Conservation (phyloP, 495 filamentous ascomycete species). For the Penicillium silybi region DNA sequence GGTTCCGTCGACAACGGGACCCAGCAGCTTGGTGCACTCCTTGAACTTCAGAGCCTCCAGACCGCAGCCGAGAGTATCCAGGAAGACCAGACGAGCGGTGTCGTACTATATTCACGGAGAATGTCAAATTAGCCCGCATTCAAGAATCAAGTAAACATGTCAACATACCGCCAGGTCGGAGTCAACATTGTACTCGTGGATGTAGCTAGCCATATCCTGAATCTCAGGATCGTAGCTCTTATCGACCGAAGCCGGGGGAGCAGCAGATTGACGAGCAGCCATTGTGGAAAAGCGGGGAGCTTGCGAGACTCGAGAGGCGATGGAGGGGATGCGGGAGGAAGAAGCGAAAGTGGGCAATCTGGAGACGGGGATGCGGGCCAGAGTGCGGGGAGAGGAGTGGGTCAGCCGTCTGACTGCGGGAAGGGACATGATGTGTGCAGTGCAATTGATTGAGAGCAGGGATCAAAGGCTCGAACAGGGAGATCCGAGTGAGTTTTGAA, state of each 20-base stretch:
- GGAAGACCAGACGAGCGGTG: constrained; percentile 82
- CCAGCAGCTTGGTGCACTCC: constrained; percentile 90
- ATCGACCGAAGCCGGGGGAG: constrained; percentile 31
- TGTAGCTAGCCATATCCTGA: constrained; percentile 88
- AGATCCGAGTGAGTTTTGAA: constrained; percentile 9
- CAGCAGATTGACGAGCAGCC: constrained; percentile 40
- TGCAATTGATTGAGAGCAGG: neutral
- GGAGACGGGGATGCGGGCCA: constrained; percentile 42
- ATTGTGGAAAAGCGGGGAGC: constrained; percentile 44
- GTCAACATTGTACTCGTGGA: constrained; percentile 85
- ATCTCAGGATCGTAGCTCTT: constrained; percentile 85
- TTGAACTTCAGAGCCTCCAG: constrained; percentile 93
- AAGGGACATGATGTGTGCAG: constrained; percentile 23
- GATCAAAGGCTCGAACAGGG: neutral
- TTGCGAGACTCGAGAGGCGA: constrained; percentile 14
- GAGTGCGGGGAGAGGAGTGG: constrained; percentile 49
- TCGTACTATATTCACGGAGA: constrained; percentile 61
- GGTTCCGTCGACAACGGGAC: constrained; percentile 89
- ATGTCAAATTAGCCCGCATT: neutral
- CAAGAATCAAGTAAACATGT: neutral
- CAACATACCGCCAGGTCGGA: constrained; percentile 84
- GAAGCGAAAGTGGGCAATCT: constrained; percentile 29
- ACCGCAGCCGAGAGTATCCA: constrained; percentile 95
- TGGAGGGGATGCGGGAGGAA: constrained; percentile 18
- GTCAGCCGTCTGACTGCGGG: constrained; percentile 44